Conservation (phyloP, 2,329 filamentous ascomycete species). For the Apiospora kogelbergensis region DNA sequence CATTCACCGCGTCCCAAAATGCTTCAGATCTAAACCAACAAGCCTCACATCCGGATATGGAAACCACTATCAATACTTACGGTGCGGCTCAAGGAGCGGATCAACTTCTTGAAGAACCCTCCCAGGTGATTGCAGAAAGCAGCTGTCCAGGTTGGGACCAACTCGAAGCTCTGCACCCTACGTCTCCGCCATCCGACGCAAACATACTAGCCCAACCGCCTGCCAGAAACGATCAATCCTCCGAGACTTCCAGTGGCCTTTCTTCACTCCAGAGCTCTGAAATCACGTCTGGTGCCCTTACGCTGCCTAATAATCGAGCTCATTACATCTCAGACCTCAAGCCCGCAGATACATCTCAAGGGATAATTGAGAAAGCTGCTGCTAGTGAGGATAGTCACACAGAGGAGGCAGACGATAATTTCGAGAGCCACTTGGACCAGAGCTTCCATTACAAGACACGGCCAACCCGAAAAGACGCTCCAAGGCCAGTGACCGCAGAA, state of each 20-base stretch:
- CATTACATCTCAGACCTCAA: neutral
- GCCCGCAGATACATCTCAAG: neutral
- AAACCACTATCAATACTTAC: neutral
- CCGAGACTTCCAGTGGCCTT: neutral
- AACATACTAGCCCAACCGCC: neutral
- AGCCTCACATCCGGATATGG: neutral
- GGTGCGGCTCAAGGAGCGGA: neutral
- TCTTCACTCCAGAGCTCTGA: conserved; percentile 3
- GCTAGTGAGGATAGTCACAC: neutral
- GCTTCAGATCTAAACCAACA: neutral
- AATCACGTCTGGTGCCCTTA: neutral
- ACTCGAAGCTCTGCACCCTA: neutral
- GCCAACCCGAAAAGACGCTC: conserved; percentile 17
- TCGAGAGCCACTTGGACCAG: conserved; percentile 26
- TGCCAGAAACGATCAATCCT: neutral
- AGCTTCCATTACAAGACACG: conserved; percentile 31
- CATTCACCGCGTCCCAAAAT: neutral
- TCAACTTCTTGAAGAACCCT: neutral
- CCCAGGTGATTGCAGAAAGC: neutral
- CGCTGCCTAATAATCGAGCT: neutral
- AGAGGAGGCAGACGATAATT: conserved; percentile 16
- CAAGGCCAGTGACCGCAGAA: neutral
- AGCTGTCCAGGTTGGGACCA: neutral
- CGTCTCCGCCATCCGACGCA: neutral
- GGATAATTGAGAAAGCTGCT: neutral